These are phyloP conservation scores for Erodium maritimum DNA, from an alignment of 345 rosid species.

Conservation along the genomic window DNA sequence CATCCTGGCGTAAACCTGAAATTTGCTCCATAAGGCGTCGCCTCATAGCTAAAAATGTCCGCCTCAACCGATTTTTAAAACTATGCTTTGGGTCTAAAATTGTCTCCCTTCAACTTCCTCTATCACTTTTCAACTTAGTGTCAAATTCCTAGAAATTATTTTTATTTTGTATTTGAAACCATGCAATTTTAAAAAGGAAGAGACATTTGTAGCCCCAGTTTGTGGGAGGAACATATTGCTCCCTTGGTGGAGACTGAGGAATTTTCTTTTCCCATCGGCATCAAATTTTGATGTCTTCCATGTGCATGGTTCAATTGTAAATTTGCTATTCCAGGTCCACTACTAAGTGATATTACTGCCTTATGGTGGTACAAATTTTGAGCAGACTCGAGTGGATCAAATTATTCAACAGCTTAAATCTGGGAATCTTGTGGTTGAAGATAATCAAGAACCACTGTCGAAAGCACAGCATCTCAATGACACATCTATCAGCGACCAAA, in stretches of 20 bases:
- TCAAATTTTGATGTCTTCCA: constrained; percentile 30
- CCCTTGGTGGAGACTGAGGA: constrained; percentile 24
- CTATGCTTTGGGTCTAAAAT: background rate
- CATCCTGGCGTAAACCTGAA: too few species aligned
- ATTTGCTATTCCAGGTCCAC: constrained; percentile 54
- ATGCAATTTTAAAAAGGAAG: constrained; percentile 8
- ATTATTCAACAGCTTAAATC: constrained; percentile 47
- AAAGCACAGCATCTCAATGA: constrained; percentile 21
- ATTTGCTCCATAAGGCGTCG: too few species aligned
- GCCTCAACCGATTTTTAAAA: background rate
- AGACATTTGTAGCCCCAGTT: constrained; percentile 24
- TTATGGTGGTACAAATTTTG: constrained; percentile 51
- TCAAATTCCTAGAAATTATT: background rate
- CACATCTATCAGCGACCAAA: constrained; percentile 16
- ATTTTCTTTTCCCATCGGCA: constrained; percentile 29
- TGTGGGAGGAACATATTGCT: constrained; percentile 31
- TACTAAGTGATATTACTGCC: constrained; percentile 53
- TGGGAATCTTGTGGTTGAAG: constrained; percentile 35
- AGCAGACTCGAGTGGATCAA: constrained; percentile 92
- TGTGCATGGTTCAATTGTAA: constrained; percentile 49
- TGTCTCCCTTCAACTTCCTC: background rate
- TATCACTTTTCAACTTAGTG: background rate
- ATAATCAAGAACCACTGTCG: constrained; percentile 15
- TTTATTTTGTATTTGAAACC: background rate
- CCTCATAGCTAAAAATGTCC: too few species aligned